These are phyloP conservation scores for Trypanosoma lewisi DNA, from an alignment of 208 protist genomes.

Conservation along the genomic window DNA sequence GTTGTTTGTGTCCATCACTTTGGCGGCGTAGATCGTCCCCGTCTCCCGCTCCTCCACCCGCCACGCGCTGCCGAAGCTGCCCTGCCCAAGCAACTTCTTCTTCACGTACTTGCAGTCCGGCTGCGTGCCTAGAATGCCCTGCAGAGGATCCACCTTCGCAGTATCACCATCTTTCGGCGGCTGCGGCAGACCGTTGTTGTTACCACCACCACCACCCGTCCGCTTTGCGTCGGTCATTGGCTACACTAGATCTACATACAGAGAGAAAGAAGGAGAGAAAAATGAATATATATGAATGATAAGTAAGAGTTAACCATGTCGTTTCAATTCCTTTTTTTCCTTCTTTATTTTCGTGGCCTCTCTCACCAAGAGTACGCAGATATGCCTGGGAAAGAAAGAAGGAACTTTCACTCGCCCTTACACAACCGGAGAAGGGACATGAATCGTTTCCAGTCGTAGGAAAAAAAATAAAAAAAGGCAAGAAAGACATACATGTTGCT, in stretches of 20 bases:
- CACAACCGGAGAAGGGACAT: no score
- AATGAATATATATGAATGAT: constrained; percentile 12
- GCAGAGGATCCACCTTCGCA: constrained; percentile 46
- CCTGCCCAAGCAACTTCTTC: constrained; percentile 90
- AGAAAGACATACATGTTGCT: not conserved
- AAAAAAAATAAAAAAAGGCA: not conserved
- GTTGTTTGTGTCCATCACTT: constrained; percentile 89
- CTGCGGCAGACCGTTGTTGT: constrained; percentile 50
- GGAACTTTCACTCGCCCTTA: no score
- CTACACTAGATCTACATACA: not conserved
- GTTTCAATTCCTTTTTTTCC: constrained; percentile 4
- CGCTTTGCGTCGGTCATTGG: constrained; percentile 42
- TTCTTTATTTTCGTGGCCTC: not conserved
- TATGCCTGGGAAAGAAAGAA: no score
- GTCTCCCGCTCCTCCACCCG: constrained; percentile 79
- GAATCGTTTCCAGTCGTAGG: no score
- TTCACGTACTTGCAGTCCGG: constrained; percentile 76
- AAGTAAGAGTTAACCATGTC: constrained; percentile 1
- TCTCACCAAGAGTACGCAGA: not conserved
- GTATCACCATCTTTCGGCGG: constrained; percentile 43
- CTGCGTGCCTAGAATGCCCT: constrained; percentile 62
- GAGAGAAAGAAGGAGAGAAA: constrained; percentile 19
- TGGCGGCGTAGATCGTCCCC: constrained; percentile 73
- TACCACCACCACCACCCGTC: constrained; percentile 32
- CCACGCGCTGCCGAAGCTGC: constrained; percentile 90